Base-by-base conservation (phyloP, 208 protist genomes). In the Leishmania turanica region DNA sequence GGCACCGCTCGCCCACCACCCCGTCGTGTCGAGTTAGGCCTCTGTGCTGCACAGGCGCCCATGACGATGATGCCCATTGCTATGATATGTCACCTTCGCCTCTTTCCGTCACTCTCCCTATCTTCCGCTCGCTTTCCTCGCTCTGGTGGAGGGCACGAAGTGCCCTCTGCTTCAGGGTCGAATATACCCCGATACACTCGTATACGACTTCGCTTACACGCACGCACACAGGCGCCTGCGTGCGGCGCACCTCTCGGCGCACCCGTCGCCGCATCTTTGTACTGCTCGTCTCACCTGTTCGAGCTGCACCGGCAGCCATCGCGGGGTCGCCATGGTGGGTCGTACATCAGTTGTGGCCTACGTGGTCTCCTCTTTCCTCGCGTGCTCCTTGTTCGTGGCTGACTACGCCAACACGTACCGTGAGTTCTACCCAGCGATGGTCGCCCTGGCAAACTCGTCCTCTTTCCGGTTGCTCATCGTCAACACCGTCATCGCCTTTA, bases 361-460 rank as follows among this genome's bases (percentile, higher is more conserved):
- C 75, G 80, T 94, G 54, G 81, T 68, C 53, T 70, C 85, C 34
- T 95, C 89, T 81, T 93, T 90, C 85, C 21, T 87, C 21, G 3
- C 87, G 1, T 77, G 78, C 7, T 4, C 71, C 1, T 34, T 93
- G 27, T 91, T 94, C 68, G 51, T 95, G 1, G 72, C 87, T 2
- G 92, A 96, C 80, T 92, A 89, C 76, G 87, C 83, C n/a, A 89
- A 80, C 82, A 87, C 82, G 40, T 92, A 96, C 79, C 78, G 82
- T 17, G 92, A 93, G 13, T 88, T 93, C 58, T 97, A 92, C 79
- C 82, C 91, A 17, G 86, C 78, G 45, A 86, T 92, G 42, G 86
- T 96, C 13, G 88, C 88, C 31, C 77, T 97, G 66, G 89, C 89
- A 8, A 95, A 92, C 82, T 95, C 91, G 34, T 83, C 88, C 37